phyloP scores from a whole-genome alignment of 345 rosid genomes.

The Gossypioides kirkii region DNA sequence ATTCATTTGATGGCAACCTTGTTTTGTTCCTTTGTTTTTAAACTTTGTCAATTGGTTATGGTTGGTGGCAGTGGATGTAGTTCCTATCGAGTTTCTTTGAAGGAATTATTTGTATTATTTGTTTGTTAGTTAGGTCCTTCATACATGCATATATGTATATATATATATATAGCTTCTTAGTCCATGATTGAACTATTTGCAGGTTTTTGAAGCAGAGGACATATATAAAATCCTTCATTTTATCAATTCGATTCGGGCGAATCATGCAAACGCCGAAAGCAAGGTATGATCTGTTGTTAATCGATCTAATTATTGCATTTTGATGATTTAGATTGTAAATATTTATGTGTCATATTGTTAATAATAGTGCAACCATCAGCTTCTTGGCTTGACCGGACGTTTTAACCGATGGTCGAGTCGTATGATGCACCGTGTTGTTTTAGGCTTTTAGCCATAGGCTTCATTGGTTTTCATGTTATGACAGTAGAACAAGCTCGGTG shows the following conservation, averaged over 20 bases:
- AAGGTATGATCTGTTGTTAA: slow-evolving; percentile 38
- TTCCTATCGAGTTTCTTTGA: slow-evolving; percentile 82
- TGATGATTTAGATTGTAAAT: not conserved
- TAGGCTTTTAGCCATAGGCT: not conserved
- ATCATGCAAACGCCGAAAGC: slow-evolving; percentile 87
- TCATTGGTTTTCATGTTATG: slow-evolving; percentile 12
- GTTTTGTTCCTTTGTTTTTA: slow-evolving; percentile 20
- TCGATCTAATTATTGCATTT: not conserved
- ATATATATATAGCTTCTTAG: slow-evolving; percentile 28
- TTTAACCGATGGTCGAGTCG: not conserved
- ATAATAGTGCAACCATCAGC: not conserved
- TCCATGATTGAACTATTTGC: slow-evolving; percentile 28
- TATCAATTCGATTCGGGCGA: slow-evolving; percentile 16
- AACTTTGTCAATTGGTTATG: slow-evolving; percentile 28
- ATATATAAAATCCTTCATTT: slow-evolving; percentile 15
- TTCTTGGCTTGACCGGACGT: not conserved
- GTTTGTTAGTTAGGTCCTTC: slow-evolving; percentile 37
- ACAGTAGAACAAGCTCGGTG: slow-evolving; percentile 42
- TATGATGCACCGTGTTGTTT: not conserved
- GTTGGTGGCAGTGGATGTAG: slow-evolving; percentile 93
- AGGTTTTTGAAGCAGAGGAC: slow-evolving; percentile 33
- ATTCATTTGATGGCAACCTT: slow-evolving; percentile 27
- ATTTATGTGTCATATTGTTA: not conserved
- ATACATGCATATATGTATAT: slow-evolving; percentile 5
- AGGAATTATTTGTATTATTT: slow-evolving; percentile 54